These are phyloP conservation scores for Boletus vinaceobasis DNA, from an alignment of 768 basidiomycete genomes.

Conservation along the genomic window DNA sequence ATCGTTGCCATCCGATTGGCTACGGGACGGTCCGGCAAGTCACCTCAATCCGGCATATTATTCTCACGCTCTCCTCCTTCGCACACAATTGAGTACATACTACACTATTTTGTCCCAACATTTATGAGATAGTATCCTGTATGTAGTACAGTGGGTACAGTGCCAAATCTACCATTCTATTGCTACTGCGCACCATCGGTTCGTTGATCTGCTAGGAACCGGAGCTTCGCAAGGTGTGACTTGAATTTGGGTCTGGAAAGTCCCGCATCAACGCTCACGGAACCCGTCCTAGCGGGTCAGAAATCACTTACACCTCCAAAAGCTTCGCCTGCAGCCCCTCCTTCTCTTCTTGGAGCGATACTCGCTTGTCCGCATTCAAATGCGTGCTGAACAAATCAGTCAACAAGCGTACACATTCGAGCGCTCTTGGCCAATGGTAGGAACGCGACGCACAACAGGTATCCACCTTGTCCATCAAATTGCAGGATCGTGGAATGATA, in stretches of 20 bases:
- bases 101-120: no score
- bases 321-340: constrained; percentile 82
- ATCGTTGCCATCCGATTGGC: constrained; percentile 29
- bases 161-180: neutral
- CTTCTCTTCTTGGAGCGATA: constrained; percentile 93
- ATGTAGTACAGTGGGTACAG: neutral
- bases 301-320: constrained; percentile 70
- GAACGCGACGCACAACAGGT: constrained; percentile 73
- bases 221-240: constrained; percentile 67
- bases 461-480: constrained; percentile 92
- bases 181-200: neutral
- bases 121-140: no score
- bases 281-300: neutral
- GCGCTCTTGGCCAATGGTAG: neutral
- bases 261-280: neutral
- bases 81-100: no score
- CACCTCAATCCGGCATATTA: neutral
- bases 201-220: constrained; percentile 33
- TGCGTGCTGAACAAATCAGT: constrained; percentile 56
- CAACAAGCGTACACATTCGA: neutral
- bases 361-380: constrained; percentile 83
- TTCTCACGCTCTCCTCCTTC: constrained; percentile 4
- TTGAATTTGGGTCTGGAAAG: constrained; percentile 72
- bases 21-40: constrained; percentile 17
- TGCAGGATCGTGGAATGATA: constrained; percentile 87